phyloP scores from a whole-genome alignment of 2,329 filamentous ascomycete species.

The Hypoxylon sp. region DNA sequence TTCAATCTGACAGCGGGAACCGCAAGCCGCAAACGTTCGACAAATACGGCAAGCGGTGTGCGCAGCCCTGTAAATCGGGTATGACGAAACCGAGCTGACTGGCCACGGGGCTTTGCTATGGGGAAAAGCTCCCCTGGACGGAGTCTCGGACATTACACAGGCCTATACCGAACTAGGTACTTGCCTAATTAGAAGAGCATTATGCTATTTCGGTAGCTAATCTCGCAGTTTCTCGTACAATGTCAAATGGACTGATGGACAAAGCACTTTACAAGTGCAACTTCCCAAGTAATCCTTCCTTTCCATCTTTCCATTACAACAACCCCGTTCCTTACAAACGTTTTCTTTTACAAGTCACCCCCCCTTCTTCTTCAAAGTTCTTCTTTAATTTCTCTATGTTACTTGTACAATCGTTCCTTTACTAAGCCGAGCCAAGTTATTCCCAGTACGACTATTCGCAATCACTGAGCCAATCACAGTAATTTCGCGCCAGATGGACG shows the following conservation, averaged over 20 bases:
- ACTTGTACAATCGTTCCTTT: slow-evolving; percentile 19
- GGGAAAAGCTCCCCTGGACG: slow-evolving; percentile 39
- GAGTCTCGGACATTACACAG: slow-evolving; percentile 46
- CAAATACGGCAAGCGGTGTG: slow-evolving; percentile 28
- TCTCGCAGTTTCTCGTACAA: slow-evolving; percentile 38
- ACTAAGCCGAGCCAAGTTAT: slow-evolving; percentile 10
- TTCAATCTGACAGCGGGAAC: slow-evolving; percentile 17
- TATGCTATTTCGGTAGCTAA: slow-evolving; percentile 28
- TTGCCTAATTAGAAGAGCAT: slow-evolving; percentile 34
- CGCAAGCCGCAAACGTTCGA: slow-evolving; percentile 33
- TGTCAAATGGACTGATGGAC: slow-evolving; percentile 48
- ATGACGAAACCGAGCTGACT: slow-evolving; percentile 30
- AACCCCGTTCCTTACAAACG: slow-evolving; percentile 17
- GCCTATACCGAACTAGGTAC: slow-evolving; percentile 29
- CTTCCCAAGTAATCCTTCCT: slow-evolving; percentile 14
- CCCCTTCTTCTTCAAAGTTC: slow-evolving; percentile 16
- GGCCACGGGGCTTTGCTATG: slow-evolving; percentile 28
- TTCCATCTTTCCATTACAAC: slow-evolving; percentile 31
- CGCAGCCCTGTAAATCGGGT: slow-evolving; percentile 16
- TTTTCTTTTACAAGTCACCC: slow-evolving; percentile 11
- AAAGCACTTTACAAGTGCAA: slow-evolving; percentile 37
- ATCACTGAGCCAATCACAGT: slow-evolving; percentile 27
- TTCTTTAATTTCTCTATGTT: slow-evolving; percentile 28
- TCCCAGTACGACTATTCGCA: slow-evolving; percentile 17
- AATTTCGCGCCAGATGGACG: slow-evolving; percentile 52